These are phyloP conservation scores for Scytalidium sp. DNA, from an alignment of 2,329 filamentous ascomycete genomes.

Conservation along the genomic window DNA sequence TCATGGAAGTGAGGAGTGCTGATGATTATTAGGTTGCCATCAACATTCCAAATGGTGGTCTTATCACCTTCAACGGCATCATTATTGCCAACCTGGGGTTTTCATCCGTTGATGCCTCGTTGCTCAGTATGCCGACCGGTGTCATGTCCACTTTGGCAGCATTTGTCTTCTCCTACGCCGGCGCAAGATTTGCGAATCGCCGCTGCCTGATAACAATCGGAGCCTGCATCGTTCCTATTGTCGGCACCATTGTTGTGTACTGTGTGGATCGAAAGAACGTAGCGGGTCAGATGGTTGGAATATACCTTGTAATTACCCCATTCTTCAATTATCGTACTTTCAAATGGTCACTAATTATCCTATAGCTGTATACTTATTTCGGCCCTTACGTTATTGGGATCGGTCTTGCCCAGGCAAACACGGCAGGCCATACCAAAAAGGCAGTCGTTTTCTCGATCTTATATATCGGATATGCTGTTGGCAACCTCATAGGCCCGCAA, in stretches of 20 bases:
- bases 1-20: slow-evolving; percentile 23
- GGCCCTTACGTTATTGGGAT: slow-evolving; percentile 27
- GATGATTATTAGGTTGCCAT: slow-evolving; percentile 18
- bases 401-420: slow-evolving; percentile 39
- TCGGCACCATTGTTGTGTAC: slow-evolving; percentile 28
- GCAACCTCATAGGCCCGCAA: slow-evolving; percentile 54
- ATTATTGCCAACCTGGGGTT: slow-evolving; percentile 34
- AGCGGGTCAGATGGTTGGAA: slow-evolving; percentile 35
- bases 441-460: slow-evolving; percentile 46
- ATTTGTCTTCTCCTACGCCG: slow-evolving; percentile 27
- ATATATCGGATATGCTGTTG: slow-evolving; percentile 45
- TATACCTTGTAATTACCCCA: slow-evolving; percentile 31
- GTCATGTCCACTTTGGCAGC: slow-evolving; percentile 31
- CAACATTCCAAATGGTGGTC: slow-evolving; percentile 32
- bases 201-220: slow-evolving; percentile 28
- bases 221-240: slow-evolving; percentile 27
- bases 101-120: slow-evolving; percentile 26
- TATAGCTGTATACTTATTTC: slow-evolving; percentile 31
- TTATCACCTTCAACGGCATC: slow-evolving; percentile 36
- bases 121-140: slow-evolving; percentile 61
- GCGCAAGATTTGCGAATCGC: slow-evolving; percentile 26
- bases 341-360: background rate
- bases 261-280: slow-evolving; percentile 29
- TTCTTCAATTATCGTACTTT: no score
- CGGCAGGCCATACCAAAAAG: slow-evolving; percentile 47